Evolutionary conservation across 192 early-diverging fungal genomes (phyloP), one percentile per base, ranked within the genome.

Genomic region (Backusella sp.): DNA sequence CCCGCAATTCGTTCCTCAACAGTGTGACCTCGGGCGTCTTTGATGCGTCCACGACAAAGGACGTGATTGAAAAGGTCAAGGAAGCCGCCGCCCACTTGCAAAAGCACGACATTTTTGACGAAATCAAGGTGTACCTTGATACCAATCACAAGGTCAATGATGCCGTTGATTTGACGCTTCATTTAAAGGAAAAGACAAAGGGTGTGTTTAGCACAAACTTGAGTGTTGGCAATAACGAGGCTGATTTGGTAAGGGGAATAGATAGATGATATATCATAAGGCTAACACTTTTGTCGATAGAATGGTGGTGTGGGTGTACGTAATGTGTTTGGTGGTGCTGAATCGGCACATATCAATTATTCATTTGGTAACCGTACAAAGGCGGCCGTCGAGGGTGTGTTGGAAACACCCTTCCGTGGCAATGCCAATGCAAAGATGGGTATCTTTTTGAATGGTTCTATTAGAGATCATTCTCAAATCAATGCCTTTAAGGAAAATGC

Each of bases 281-380:
- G 32, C 32, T 32, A 32, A 32, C 30, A 32, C 32, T 32, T 32
- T 2, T 32, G 3, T 2, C 32, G 3, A 32, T 73, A 80, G 80
- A 74, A 42, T 23, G 80, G 76, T 19, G 86, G 91, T 0, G 83
- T 91, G 52, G 86, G 86, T 42, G 68, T 96, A 37, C 86, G 91
- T 66, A 98, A 99, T 76, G 83, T 92, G 4, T 93, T 96, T 80
- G 97, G 97, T 28, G 93, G 90, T 36, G 97, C 91, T 30, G 97
- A 99, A 83, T 87, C 87, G 19, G 73, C 95, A 6, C 88, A 88
- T 72, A 88, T 89, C 26, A 77, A 37, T 23, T 74, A 75, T 26
- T 56, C 73, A 23, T 81, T 81, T 59, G 80, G 80, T 44, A 73
- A 81, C 9, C 73, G 72, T 46, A 81, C 72, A 30, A 85, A 84